Base-by-base conservation (phyloP, 225 moss, liverwort and hornwort species). In the Polytrichum commune region DNA sequence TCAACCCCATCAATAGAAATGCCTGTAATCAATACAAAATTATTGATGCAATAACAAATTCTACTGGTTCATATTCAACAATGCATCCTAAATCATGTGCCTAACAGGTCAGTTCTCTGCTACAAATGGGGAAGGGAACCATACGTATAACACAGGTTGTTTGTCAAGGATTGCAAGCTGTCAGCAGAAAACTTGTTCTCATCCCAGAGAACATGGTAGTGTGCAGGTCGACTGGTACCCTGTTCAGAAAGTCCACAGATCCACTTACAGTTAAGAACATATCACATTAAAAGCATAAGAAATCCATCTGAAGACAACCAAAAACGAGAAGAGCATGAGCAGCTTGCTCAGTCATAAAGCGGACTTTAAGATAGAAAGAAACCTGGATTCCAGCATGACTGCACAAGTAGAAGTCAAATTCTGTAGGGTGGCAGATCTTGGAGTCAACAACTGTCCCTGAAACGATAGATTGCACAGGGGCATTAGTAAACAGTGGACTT, bases 361-460 rank as follows among this genome's bases (percentile, higher is more conserved):
- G 0, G 16, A 46, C 22, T 20, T 24, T 58, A 9, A n/a, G 24
- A 58, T 24, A 1, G 58, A 23, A 19, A 58, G 2, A 1, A 1
- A 95, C 96, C 93, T 96, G 96, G 67, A 97, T 97, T 16, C 96
- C 96, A 3, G 96, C 96, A 63, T 97, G 96, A 69, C 96, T 97
- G 67, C 96, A 97, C 7, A 97, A 80, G 35, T 97, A 97, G 26
- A 97, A 97, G 75, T 97, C 96, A 19, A 97, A 97, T 46, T 97
- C 96, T 1, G 96, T 97, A 1, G 96, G 96, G 60, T 97, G 96
- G 68, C 96, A 97, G n/a, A 97, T 97, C 54, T 94, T 97, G 0
- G 96, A 92, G 61, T 97, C 96, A 1, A 97, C 96, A 62, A 97
- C 96, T 6, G 96, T 97, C 29, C 96, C 96, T 96, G 58, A 6